Percentiles rank a stretch among this genome's conserved stretches.
These are phyloP conservation scores for Pilaira anomala DNA, from an alignment of 192 early-diverging fungal species.

Conservation along the genomic window DNA sequence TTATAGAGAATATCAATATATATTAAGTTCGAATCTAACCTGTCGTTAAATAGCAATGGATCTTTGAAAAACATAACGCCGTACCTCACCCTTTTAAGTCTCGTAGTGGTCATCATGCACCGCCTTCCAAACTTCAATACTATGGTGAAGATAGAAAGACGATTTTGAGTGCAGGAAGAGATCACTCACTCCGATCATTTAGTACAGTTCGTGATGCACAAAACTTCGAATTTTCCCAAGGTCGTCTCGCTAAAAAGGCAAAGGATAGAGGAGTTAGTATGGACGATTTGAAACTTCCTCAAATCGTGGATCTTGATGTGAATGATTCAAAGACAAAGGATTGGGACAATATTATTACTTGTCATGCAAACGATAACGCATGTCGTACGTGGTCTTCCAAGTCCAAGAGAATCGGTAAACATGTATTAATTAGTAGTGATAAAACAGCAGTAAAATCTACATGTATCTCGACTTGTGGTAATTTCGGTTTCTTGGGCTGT, in stretches of 20 bases:
- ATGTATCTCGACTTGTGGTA: conserved; percentile 84
- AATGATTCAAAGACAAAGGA: conserved; percentile 63
- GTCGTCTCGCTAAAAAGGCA: conserved; percentile 64
- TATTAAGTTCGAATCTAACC: neutral
- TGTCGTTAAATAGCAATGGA: conserved; percentile 69
- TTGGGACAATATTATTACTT: conserved; percentile 92
- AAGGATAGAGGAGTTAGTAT: conserved; percentile 56
- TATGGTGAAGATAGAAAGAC: conserved; percentile 67
- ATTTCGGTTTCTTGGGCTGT: conserved; percentile 88
- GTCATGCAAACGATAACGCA: conserved; percentile 69
- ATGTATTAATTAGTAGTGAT: conserved; percentile 64
- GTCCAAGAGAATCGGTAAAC: conserved; percentile 71
- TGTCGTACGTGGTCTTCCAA: conserved; percentile 85
- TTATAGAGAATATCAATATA: neutral
- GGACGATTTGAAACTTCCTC: conserved; percentile 69
- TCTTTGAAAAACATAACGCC: conserved; percentile 86
- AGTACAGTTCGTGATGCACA: conserved; percentile 83
- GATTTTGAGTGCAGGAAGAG: conserved; percentile 80
- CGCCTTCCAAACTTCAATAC: conserved; percentile 78
- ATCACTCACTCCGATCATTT: conserved; percentile 80
- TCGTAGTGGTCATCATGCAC: conserved; percentile 81
- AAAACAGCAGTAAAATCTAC: conserved; percentile 45
- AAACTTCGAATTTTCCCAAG: conserved; percentile 85
- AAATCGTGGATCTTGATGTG: conserved; percentile 71
- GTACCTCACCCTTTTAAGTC: conserved; percentile 78